phyloP scores from a whole-genome alignment of 1,284 basidiomycete species.

The Termitomyces sp. region DNA sequence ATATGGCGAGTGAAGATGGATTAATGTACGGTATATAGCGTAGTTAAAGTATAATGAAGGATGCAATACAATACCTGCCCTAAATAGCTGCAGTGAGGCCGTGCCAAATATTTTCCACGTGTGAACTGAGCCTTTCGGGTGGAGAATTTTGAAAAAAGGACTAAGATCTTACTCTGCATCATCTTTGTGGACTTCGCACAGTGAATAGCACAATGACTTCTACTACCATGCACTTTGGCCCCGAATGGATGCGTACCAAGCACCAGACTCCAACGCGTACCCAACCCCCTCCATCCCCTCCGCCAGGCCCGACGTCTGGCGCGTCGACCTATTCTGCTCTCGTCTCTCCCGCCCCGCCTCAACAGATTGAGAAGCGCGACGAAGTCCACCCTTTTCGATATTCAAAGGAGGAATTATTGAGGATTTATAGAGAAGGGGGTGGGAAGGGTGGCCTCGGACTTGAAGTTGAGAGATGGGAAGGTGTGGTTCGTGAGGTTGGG shows the following conservation, averaged over 20 bases:
- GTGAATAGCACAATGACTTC: constrained; percentile 48
- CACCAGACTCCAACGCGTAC: constrained; percentile 51
- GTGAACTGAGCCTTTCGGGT: constrained; percentile 22
- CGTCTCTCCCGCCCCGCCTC: constrained; percentile 51
- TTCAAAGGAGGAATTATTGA: constrained; percentile 79
- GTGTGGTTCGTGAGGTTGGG: constrained; percentile 73
- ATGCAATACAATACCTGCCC: constrained; percentile 18
- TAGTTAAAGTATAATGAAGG: background rate
- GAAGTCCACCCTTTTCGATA: constrained; percentile 78
- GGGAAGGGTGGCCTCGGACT: constrained; percentile 71
- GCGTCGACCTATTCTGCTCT: constrained; percentile 78
- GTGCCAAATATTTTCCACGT: constrained; percentile 23
- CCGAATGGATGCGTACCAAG: constrained; percentile 86
- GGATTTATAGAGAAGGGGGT: constrained; percentile 78
- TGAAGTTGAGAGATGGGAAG: constrained; percentile 83
- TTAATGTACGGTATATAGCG: constrained; percentile 17
- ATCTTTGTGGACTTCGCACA: constrained; percentile 15
- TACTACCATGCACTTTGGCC: constrained; percentile 80
- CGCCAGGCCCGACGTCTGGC: constrained; percentile 39
- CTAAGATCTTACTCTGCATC: constrained; percentile 19
- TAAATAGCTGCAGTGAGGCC: constrained; percentile 18
- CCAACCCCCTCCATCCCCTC: constrained; percentile 54
- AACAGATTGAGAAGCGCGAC: constrained; percentile 51
- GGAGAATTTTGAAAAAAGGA: constrained; percentile 28
- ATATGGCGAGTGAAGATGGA: constrained; percentile 56